Percentiles rank a stretch among this genome's conserved stretches.
These are phyloP conservation scores for Apiospora marii DNA, from an alignment of 2,329 filamentous ascomycete species.

Conservation along the genomic window DNA sequence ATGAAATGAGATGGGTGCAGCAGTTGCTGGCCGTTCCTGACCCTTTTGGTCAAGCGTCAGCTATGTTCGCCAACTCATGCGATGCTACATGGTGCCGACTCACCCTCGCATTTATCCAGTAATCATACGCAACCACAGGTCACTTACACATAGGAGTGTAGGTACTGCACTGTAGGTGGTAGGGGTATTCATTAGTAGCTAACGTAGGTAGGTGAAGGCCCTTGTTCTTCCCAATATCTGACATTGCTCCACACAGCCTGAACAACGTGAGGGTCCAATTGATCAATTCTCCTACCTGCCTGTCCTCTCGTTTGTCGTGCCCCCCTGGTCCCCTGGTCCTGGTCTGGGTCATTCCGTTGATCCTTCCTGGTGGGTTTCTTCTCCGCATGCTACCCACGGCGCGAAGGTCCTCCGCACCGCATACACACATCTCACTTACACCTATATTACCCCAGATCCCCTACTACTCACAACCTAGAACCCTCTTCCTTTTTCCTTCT, in stretches of 20 bases:
- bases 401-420: not conserved
- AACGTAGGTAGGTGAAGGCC: not conserved
- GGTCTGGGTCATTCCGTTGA: not conserved
- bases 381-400: conserved; percentile 8
- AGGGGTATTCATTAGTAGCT: not conserved
- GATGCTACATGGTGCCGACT: conserved; percentile 4
- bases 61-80: conserved; percentile 1
- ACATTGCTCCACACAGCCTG: conserved; percentile 15
- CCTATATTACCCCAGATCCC: conserved; percentile 18
- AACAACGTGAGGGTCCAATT: not conserved
- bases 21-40: not conserved
- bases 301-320: not conserved
- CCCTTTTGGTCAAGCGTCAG: conserved; percentile 7
- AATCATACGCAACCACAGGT: too few relatives aligned
- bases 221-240: conserved; percentile 4
- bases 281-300: not conserved
- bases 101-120: not conserved
- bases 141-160: not conserved
- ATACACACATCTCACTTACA: conserved; percentile 7
- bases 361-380: conserved; percentile 14
- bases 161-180: not conserved
- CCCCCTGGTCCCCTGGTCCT: not conserved
- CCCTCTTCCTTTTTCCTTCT: not conserved
- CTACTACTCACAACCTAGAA: not conserved
- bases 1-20: not conserved